Base-by-base conservation (phyloP, 306 rosid species). In the Cucurbita argyrosperma region DNA sequence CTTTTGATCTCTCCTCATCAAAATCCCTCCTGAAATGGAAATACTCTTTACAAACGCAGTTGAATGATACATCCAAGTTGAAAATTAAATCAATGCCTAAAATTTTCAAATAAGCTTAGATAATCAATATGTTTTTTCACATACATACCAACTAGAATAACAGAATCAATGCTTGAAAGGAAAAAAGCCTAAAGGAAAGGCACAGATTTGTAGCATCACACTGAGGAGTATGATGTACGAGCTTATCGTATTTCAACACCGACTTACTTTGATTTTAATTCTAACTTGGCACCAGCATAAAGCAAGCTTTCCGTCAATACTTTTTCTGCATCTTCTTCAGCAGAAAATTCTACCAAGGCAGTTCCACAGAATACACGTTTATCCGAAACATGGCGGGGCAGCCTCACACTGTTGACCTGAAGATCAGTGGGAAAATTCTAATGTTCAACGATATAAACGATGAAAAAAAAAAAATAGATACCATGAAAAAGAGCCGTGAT, bases 361-460 rank as follows among this genome's bases (percentile, higher is more conserved):
- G 90, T 83, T 72, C 98, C 98, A 55, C 96, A 88, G 72, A 90
- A 87, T 75, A 87, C 60, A 78, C 79, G 90, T 71, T 90, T 92
- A 83, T 92, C 96, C 11, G 92, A 88, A 77, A 92, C 88, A 81
- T 88, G 91, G 63, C 95, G 98, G 18, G 96, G 96, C 62, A 92
- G 84, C 82, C 98, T 84, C 69, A 92, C 90, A 69, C 96, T 92
- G 78, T 82, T 90, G 66, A 92, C 90, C 98, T 92, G 91, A 82
- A 81, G 76, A 43, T 35, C 51, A 35, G 16, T 47, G 39, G 78
- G n/a, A 51, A 65, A 52, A 10, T 12, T 15, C 30, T 53, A 10
- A 52, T 5, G 39, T 38, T 53, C 11, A 18, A 26, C 26, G 2
- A 26, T 23, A 23, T 23, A 26, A 26, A 26, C 1, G 26, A 26